Conservation (phyloP, 306 rosid genomes). For the Pterocarpus santalinus region DNA sequence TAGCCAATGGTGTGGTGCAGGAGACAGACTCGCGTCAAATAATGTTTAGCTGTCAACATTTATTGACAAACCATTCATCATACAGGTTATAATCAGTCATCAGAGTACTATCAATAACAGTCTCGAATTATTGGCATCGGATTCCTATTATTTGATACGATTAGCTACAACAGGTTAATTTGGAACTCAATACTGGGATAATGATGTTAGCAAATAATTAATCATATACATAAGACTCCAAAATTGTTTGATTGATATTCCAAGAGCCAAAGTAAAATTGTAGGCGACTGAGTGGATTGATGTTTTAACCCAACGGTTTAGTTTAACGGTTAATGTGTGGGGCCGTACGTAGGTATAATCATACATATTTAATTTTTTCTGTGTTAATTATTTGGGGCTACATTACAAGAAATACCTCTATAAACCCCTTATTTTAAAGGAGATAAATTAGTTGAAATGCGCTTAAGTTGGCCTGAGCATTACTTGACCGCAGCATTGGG, state of each 20-base stretch:
- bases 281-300: background rate
- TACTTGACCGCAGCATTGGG: no score
- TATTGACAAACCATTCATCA: slow-evolving; percentile 25
- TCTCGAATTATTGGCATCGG: slow-evolving; percentile 38
- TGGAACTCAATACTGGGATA: background rate
- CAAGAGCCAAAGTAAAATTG: background rate
- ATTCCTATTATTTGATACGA: no score
- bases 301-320: background rate
- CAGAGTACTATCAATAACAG: background rate
- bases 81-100: slow-evolving; percentile 20
- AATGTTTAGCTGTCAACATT: slow-evolving; percentile 40
- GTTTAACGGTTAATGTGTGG: no score
- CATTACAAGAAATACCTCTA: no score
- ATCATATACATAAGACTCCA: background rate
- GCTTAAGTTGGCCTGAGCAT: no score
- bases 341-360: no score
- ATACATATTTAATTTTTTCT: no score
- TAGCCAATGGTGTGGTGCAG: background rate
- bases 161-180: background rate
- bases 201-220: background rate
- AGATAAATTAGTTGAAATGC: no score
- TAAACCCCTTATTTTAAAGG: no score
- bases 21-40: slow-evolving; percentile 34
- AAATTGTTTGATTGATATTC: background rate
- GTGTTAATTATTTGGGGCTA: no score